Conservation (phyloP, 2,329 filamentous ascomycete species). For the Ciborinia camelliae region DNA sequence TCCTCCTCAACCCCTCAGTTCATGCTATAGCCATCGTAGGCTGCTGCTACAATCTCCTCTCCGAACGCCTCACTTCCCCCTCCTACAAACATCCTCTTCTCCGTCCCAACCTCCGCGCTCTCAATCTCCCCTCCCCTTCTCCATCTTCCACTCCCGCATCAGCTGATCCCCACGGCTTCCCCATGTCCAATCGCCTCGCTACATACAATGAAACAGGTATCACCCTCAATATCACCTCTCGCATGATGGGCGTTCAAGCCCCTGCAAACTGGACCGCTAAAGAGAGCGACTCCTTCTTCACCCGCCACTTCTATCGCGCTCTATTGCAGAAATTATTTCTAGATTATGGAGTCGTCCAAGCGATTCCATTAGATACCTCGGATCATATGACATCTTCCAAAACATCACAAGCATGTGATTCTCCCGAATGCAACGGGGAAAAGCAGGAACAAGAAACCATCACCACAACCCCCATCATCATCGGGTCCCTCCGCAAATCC, state of each 20-base stretch:
- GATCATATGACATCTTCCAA: not conserved
- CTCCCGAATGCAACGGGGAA: not conserved
- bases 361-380: not conserved
- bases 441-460: constrained; percentile 24
- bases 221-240: constrained; percentile 88
- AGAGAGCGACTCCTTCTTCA: constrained; percentile 87
- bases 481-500: constrained; percentile 77
- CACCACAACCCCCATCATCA: constrained; percentile 76
- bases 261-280: constrained; percentile 82
- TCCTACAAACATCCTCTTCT: constrained; percentile 80
- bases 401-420: not conserved
- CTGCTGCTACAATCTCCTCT: constrained; percentile 96
- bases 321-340: constrained; percentile 89
- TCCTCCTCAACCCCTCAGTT: constrained; percentile 79
- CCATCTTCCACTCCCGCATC: constrained; percentile 58
- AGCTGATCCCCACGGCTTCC: constrained; percentile 82
- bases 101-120: constrained; percentile 62
- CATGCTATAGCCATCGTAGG: constrained; percentile 92
- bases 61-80: constrained; percentile 81
- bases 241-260: constrained; percentile 98
- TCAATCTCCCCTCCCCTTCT: constrained; percentile 61
- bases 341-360: constrained; percentile 68
- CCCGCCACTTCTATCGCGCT: constrained; percentile 86
- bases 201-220: constrained; percentile 60
- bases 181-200: constrained; percentile 74